Conservation (phyloP, 495 filamentous ascomycete genomes). For the Coniosporium apollinis region DNA sequence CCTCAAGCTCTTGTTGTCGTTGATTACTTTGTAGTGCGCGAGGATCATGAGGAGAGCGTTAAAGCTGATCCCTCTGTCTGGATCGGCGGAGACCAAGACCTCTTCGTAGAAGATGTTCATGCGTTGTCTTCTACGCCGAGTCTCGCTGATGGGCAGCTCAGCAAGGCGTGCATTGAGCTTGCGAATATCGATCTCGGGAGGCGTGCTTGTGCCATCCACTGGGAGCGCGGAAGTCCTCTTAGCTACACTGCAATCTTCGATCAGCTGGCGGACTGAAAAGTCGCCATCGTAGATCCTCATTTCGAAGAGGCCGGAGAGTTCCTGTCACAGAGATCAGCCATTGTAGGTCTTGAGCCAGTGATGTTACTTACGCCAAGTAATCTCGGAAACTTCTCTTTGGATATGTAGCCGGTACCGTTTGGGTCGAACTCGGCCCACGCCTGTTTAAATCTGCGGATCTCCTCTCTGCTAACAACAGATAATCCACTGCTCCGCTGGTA, state of each 20-base stretch:
- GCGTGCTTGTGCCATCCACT: constrained; percentile 33
- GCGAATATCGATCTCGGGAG: constrained; percentile 45
- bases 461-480: constrained; percentile 72
- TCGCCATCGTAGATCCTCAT: constrained; percentile 94
- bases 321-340: constrained; percentile 20
- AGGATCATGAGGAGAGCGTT: constrained; percentile 91
- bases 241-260: constrained; percentile 57
- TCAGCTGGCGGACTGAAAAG: constrained; percentile 64
- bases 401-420: constrained; percentile 76
- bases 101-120: constrained; percentile 95
- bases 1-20: constrained; percentile 86
- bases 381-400: constrained; percentile 80
- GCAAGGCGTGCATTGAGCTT: constrained; percentile 59
- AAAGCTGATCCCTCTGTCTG: constrained; percentile 76
- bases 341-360: neutral
- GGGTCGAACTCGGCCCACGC: constrained; percentile 95
- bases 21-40: constrained; percentile 98
- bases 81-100: constrained; percentile 82
- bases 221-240: constrained; percentile 23
- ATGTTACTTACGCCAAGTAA: constrained; percentile 53
- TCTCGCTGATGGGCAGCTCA: constrained; percentile 55
- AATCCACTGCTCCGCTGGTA: constrained; percentile 85
- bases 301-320: constrained; percentile 85
- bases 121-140: constrained; percentile 52
- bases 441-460: constrained; percentile 93